These are phyloP conservation scores for Cryptosporidium ubiquitum DNA, from an alignment of 169 alveolate genomes.

Conservation along the genomic window DNA sequence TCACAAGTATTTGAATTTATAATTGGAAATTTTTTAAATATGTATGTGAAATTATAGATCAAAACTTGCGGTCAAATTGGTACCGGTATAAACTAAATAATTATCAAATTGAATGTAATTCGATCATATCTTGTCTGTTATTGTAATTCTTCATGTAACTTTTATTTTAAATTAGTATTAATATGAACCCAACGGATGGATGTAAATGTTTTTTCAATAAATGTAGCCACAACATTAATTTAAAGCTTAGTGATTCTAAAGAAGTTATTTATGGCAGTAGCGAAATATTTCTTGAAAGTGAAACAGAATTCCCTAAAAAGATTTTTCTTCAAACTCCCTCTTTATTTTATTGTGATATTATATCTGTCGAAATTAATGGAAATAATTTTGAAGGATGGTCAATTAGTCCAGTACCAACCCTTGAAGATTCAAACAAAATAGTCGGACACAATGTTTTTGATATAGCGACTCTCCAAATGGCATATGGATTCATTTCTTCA, in stretches of 20 bases:
- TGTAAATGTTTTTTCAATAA: neutral
- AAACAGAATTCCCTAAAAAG: conserved; percentile 15
- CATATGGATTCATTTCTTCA: conserved; percentile 33
- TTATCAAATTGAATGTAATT: neutral
- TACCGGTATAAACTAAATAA: neutral
- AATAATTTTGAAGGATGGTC: conserved; percentile 22
- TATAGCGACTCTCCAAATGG: conserved; percentile 43
- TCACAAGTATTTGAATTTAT: neutral
- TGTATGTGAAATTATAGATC: neutral
- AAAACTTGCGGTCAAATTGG: conserved; percentile 42
- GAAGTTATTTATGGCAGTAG: conserved; percentile 15
- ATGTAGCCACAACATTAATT: conserved; percentile 7
- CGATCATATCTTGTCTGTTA: neutral
- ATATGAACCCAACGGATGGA: conserved; percentile 3
- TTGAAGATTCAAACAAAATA: conserved; percentile 45
- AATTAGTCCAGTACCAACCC: conserved; percentile 29
- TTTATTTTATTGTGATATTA: conserved; percentile 18
- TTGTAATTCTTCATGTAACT: neutral
- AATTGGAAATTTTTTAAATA: neutral
- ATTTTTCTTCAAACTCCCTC: conserved; percentile 59
- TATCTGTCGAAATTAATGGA: conserved; percentile 28
- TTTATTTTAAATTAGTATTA: neutral
- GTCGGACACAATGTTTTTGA: conserved; percentile 45
- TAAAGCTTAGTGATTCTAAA: neutral
- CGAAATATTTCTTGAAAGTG: conserved; percentile 15